Conservation (phyloP, 208 protist genomes). For the Leishmania martiniquensis region DNA sequence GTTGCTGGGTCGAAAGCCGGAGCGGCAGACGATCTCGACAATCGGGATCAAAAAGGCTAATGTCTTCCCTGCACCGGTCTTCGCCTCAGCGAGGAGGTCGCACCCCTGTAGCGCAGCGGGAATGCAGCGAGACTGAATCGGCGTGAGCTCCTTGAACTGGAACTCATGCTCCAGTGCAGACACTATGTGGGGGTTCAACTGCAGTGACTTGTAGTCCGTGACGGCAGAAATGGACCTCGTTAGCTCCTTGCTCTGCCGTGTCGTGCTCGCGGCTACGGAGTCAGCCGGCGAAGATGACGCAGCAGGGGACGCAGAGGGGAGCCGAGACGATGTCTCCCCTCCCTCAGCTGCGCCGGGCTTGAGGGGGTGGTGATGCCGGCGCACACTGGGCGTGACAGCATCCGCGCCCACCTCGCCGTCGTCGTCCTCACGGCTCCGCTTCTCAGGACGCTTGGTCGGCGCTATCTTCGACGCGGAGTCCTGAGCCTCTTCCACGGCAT, state of each 20-base stretch:
- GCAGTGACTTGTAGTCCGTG: slow-evolving; percentile 84
- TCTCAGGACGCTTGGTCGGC: slow-evolving; percentile 2
- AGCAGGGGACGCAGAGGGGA: not conserved
- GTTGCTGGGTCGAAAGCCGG: slow-evolving; percentile 96
- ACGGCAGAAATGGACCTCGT: slow-evolving; percentile 50
- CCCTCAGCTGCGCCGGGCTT: not conserved
- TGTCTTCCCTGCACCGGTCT: slow-evolving; percentile 97
- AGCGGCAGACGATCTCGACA: slow-evolving; percentile 96
- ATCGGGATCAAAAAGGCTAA: slow-evolving; percentile 99
- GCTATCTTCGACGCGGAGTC: not conserved
- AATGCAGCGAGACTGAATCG: slow-evolving; percentile 95
- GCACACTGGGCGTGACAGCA: not conserved
- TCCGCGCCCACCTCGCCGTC: not conserved
- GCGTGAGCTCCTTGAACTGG: slow-evolving; percentile 95
- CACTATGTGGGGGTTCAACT: slow-evolving; percentile 88
- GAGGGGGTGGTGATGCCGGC: not conserved
- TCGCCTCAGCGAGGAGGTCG: slow-evolving; percentile 94
- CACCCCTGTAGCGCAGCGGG: slow-evolving; percentile 87
- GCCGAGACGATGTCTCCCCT: not conserved
- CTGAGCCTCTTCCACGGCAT: not conserved
- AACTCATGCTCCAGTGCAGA: slow-evolving; percentile 86
- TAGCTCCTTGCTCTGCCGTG: slow-evolving; percentile 31
- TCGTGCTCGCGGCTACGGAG: slow-evolving; percentile 12
- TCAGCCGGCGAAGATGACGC: not conserved
- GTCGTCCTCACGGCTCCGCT: slow-evolving; percentile 25